Evolutionary conservation across 2,329 filamentous ascomycete species (phyloP), one percentile per base, ranked within the genome.

Genomic region (Thielaviopsis populi): DNA sequence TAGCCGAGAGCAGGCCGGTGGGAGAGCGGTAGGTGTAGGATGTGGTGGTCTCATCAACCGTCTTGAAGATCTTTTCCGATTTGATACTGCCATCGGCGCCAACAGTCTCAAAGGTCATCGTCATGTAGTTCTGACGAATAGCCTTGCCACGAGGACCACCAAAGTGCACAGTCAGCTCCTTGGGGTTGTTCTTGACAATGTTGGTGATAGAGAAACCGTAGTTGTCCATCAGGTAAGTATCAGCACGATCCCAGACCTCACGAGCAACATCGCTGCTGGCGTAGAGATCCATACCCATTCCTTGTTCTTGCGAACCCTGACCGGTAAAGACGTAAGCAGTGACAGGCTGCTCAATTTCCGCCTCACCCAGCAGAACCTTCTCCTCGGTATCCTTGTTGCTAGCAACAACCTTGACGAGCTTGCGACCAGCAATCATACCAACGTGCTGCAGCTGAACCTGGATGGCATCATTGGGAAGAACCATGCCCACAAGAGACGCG

Each of bases 231-330:
- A 99, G 92, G 74, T 99, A 95, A 76, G 89, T 95, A 77, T 99
- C 94, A 61, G 94, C 95, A 66, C 91, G 85, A 74, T 96, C 94
- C 94, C 94, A 99, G 61, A 99, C 94, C 70, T 96, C 92, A 78
- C 91, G 91, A 67, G 94, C 95, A 22, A 99, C 94, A 43, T 87
- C 79, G 73, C 94, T 97, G 80, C 87, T 95, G 71, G 82, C 87
- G 74, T 99, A 99, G 61, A 99, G 81, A 72, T 97, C 94, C 94
- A 99, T 99, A 76, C 94, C 94, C 94, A 99, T 99, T 67, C 94
- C 94, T 75, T 99, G 94, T 75, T 99, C 94, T 75, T 99, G 95
- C 61, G 91, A 96, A 70, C 94, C 94, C 75, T 99, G 94, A 64
- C 94, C 94, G 68, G 95, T 99, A 76, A 99, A 99, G 69, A 99